These are phyloP conservation scores for Plantago coronopus DNA, from an alignment of 305 asterid genomes.

Conservation along the genomic window DNA sequence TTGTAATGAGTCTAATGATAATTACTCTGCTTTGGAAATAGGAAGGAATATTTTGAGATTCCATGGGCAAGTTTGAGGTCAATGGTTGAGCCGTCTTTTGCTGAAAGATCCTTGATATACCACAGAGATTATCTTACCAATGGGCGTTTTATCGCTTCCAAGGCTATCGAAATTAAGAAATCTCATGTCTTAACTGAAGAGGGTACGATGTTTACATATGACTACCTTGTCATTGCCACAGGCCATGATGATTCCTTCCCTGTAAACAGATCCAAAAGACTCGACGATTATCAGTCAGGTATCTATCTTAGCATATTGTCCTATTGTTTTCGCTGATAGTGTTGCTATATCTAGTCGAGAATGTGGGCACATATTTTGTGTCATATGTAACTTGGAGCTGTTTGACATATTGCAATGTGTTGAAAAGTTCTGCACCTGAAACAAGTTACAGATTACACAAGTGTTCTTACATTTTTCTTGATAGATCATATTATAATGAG, in stretches of 20 bases:
- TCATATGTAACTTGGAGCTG: too few species aligned
- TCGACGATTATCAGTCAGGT: slow-evolving; percentile 57
- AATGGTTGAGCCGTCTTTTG: slow-evolving; percentile 70
- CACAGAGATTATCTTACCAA: slow-evolving; percentile 76
- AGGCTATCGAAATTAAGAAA: slow-evolving; percentile 49
- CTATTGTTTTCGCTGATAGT: too few species aligned
- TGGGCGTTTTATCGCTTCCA: slow-evolving; percentile 58
- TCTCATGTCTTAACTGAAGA: slow-evolving; percentile 61
- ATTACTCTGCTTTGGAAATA: slow-evolving; percentile 18
- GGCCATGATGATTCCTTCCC: slow-evolving; percentile 65
- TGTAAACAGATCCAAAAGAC: slow-evolving; percentile 39
- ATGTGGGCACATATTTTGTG: too few species aligned
- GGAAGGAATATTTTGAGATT: slow-evolving; percentile 85
- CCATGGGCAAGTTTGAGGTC: slow-evolving; percentile 83
- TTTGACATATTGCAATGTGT: too few species aligned
- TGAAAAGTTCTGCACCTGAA: too few species aligned
- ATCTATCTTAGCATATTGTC: slow-evolving; percentile 3
- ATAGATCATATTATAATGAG: too few species aligned
- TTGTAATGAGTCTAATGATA: slow-evolving; percentile 5
- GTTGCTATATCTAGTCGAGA: too few species aligned
- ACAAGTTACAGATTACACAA: too few species aligned
- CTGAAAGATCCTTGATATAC: slow-evolving; percentile 61
- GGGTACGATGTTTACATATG: slow-evolving; percentile 51
- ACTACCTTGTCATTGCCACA: slow-evolving; percentile 79
- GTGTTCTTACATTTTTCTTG: too few species aligned